Base-by-base conservation (phyloP, 371 early-diverging fungal genomes). In the Rhizomucor miehei region DNA sequence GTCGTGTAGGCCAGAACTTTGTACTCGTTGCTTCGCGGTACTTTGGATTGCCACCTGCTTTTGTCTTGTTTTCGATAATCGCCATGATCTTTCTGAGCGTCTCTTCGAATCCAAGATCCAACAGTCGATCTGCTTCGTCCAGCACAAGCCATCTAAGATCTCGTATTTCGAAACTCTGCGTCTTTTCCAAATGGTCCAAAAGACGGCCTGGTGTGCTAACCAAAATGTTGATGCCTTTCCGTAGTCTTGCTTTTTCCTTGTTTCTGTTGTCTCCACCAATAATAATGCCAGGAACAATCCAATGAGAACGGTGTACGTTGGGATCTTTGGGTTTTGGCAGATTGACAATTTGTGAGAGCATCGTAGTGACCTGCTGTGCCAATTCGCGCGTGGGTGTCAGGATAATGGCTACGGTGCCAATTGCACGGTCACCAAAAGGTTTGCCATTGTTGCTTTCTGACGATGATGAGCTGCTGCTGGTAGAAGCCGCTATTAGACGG, bases 151-250 rank as follows among this genome's bases (percentile, higher is more conserved):
- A 97, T 34, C 82, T 76, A 35, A 95, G 73, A 47, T 88, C 73
- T 34, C 82, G 79, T 3, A 95, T 78, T 47, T 85, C 65, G 52
- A 90, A 86, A 20, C 87, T 82, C 67, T 84, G 82, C 54, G 94
- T 98, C 58, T 92, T 92, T 60, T 90, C 87, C 57, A 97, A 62
- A 63, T 99, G 90, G 75, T 99, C 99, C 71, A 99, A 81, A 38
- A 99, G 73, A 43, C 99, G 85, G 37, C 99, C 99, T 1, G 99
- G 99, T 1, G 99, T 99, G 17, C 95, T 95, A 19, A 99, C 92
- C 38, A 99, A 73, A 13, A 99, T 80, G 48, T 93, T 91, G 39
- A 91, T 84, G n/a, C 97, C 94, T 66, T 94, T 94, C 65, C 97
- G 86, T 45, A 89, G 69, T 40, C 96, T 81, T 14, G 92, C 89